phyloP scores from a whole-genome alignment of 495 filamentous ascomycete genomes.

The Xylaria acuta region DNA sequence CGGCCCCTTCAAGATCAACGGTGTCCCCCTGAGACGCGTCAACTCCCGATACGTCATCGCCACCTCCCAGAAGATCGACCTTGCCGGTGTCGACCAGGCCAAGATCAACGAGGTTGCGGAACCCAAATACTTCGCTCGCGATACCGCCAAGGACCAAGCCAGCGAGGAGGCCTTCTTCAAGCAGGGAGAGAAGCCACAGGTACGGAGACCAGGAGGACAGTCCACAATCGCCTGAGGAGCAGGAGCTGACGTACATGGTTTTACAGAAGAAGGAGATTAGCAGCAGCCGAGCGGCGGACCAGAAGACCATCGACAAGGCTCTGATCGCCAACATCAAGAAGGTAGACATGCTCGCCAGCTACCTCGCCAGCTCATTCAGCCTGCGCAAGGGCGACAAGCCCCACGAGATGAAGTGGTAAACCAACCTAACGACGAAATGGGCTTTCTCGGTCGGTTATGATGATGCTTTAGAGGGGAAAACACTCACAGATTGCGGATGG shows the following conservation, averaged over 20 bases:
- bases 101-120: constrained; percentile 83
- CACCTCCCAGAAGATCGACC: constrained; percentile 87
- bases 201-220: constrained; percentile 54
- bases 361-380: constrained; percentile 92
- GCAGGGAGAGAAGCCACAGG: constrained; percentile 95
- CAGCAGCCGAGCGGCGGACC: constrained; percentile 89
- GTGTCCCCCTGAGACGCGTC: constrained; percentile 96
- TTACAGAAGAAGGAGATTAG: constrained; percentile 92
- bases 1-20: constrained; percentile 99
- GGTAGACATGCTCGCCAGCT: constrained; percentile 84
- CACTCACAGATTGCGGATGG: constrained; percentile 43
- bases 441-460: constrained; percentile 36
- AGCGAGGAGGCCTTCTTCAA: constrained; percentile 98
- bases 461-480: constrained; percentile 44
- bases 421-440: constrained; percentile 29
- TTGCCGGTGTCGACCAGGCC: constrained; percentile 79
- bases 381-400: constrained; percentile 97
- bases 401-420: constrained; percentile 94
- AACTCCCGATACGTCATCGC: constrained; percentile 99
- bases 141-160: constrained; percentile 89
- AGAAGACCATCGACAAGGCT: constrained; percentile 96
- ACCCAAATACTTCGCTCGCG: constrained; percentile 92
- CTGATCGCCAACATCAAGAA: constrained; percentile 93
- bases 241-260: constrained; percentile 32
- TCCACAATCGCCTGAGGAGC: background rate